Percentiles rank a stretch among this genome's conserved stretches.
These are phyloP conservation scores for Aspergillus novofumigatus DNA, from an alignment of 2,329 filamentous ascomycete genomes.

Conservation along the genomic window DNA sequence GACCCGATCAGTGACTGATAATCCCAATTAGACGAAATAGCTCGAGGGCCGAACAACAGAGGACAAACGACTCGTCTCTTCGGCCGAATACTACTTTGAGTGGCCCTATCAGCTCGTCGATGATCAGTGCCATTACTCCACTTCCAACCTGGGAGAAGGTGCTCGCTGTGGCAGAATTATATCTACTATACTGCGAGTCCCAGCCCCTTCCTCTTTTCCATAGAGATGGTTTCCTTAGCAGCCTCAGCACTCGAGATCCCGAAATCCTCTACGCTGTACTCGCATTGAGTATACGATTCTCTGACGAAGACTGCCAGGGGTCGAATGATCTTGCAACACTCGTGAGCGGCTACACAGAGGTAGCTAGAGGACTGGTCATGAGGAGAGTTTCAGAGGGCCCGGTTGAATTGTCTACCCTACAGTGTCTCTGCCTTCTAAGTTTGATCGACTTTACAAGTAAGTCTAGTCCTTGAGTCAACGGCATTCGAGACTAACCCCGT, in stretches of 20 bases:
- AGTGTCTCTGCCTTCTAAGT: conserved; percentile 40
- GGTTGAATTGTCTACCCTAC: conserved; percentile 42
- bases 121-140: conserved; percentile 19
- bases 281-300: conserved; percentile 44
- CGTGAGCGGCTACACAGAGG: conserved; percentile 36
- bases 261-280: conserved; percentile 36
- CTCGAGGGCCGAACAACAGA: conserved; percentile 11
- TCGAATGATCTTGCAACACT: conserved; percentile 19
- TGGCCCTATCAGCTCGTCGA: conserved; percentile 5
- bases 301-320: conserved; percentile 21
- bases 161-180: conserved; percentile 38
- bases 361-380: conserved; percentile 36
- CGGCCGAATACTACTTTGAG: conserved; percentile 5
- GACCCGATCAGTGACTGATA: conserved; percentile 1
- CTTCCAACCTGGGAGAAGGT: conserved; percentile 40
- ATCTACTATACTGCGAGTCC: conserved; percentile 47
- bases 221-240: conserved; percentile 37
- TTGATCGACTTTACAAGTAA: conserved; percentile 41
- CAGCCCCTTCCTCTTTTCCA: conserved; percentile 50
- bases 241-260: conserved; percentile 35
- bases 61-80: conserved; percentile 5
- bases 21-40: conserved; percentile 6
- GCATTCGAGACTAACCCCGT: not conserved
- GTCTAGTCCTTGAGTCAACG: not conserved
- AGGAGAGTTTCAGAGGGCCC: conserved; percentile 36